A percentile compares a stretch with the other conserved stretches of the same genome.
phyloP scores from a whole-genome alignment of 192 early-diverging fungal genomes.

The Coemansia sp. region DNA sequence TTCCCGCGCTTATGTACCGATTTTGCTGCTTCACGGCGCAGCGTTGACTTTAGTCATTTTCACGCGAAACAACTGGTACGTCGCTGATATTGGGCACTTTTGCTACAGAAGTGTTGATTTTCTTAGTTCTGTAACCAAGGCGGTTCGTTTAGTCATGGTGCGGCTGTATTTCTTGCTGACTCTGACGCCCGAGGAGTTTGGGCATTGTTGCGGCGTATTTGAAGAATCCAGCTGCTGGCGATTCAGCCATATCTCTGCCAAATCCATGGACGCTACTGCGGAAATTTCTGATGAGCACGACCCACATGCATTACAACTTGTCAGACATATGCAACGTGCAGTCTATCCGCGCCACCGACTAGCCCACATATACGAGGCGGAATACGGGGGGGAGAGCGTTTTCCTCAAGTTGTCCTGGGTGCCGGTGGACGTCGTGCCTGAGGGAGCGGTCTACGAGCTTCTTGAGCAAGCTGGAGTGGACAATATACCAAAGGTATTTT shows the following conservation, averaged over 20 bases:
- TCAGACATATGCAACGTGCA: too few relatives aligned
- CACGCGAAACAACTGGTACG: constrained; percentile 10
- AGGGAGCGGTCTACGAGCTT: constrained; percentile 9
- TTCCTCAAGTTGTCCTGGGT: constrained; percentile 14
- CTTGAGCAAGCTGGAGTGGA: not conserved
- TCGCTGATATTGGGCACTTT: constrained; percentile 4
- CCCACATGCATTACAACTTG: too few relatives aligned
- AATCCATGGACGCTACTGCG: too few relatives aligned
- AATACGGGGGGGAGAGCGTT: not conserved
- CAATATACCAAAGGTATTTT: not conserved
- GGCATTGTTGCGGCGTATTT: not conserved
- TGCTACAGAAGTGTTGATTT: not conserved
- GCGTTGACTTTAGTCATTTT: constrained; percentile 22
- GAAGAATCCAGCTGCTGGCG: too few relatives aligned
- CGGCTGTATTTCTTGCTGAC: not conserved
- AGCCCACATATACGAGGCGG: not conserved
- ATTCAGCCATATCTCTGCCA: too few relatives aligned
- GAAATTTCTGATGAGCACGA: too few relatives aligned
- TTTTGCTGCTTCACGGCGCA: constrained; percentile 16
- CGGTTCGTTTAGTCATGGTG: not conserved
- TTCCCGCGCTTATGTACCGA: constrained; percentile 13
- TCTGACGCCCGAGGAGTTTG: not conserved
- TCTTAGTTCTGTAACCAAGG: not conserved
- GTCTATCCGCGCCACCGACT: not conserved
- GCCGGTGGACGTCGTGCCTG: not conserved